Evolutionary conservation across 2,329 filamentous ascomycete genomes (phyloP).

Genomic region (Monosporascus ibericus): DNA sequence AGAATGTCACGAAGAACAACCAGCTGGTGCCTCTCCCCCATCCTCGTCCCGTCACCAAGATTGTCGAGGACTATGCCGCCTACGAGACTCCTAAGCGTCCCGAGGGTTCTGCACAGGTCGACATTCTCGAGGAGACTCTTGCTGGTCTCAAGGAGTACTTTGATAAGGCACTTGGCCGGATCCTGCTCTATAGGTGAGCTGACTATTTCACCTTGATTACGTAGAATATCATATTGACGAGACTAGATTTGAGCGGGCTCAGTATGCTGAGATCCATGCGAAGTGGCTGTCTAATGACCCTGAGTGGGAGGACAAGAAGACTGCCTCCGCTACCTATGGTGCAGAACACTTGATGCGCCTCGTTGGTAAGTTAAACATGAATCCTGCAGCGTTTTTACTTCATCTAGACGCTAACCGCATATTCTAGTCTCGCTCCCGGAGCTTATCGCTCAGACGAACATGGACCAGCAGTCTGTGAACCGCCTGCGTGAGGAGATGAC

Average conservation of each 20-base stretch:
- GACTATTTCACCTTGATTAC: too few relatives aligned
- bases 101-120: slow-evolving; percentile 63
- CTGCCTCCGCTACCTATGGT: slow-evolving; percentile 77
- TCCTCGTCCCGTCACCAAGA: slow-evolving; percentile 64
- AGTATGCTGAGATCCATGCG: slow-evolving; percentile 74
- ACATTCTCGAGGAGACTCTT: slow-evolving; percentile 86
- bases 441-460: slow-evolving; percentile 93
- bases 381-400: neutral
- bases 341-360: slow-evolving; percentile 87
- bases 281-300: slow-evolving; percentile 58
- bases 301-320: slow-evolving; percentile 59
- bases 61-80: slow-evolving; percentile 74
- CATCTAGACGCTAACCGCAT: neutral
- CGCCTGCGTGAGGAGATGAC: slow-evolving; percentile 83
- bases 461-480: slow-evolving; percentile 87
- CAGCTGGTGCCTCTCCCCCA: slow-evolving; percentile 83
- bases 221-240: slow-evolving; percentile 14
- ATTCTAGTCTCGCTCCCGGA: slow-evolving; percentile 78
- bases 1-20: slow-evolving; percentile 93
- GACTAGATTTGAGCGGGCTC: slow-evolving; percentile 76
- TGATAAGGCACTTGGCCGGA: slow-evolving; percentile 79
- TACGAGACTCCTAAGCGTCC: slow-evolving; percentile 63
- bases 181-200: slow-evolving; percentile 71
- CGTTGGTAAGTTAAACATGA: slow-evolving; percentile 57
- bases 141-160: slow-evolving; percentile 89